Conservation (phyloP, 495 filamentous ascomycete genomes). For the Usnea hakonensis region DNA sequence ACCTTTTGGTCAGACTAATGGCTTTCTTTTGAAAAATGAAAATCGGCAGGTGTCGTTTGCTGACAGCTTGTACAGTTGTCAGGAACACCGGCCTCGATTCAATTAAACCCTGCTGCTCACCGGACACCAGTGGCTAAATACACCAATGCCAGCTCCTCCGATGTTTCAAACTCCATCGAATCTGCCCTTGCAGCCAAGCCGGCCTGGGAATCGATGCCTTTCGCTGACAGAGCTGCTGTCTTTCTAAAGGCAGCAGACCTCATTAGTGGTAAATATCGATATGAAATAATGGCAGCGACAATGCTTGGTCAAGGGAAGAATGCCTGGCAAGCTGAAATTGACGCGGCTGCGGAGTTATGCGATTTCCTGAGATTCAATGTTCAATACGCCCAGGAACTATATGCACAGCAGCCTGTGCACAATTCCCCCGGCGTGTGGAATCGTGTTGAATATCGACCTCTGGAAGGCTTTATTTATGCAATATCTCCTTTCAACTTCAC, state of each 20-base stretch:
- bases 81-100: conserved; percentile 29
- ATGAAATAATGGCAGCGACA: conserved; percentile 86
- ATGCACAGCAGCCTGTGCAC: conserved; percentile 72
- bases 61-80: conserved; percentile 7
- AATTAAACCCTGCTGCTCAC: conserved; percentile 71
- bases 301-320: conserved; percentile 97
- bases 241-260: conserved; percentile 94
- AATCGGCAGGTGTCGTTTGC: background rate
- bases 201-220: conserved; percentile 74
- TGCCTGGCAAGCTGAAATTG: conserved; percentile 95
- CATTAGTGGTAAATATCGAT: conserved; percentile 80
- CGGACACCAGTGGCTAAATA: conserved; percentile 61
- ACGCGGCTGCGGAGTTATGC: conserved; percentile 81
- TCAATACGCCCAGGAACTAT: conserved; percentile 78
- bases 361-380: conserved; percentile 87
- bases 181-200: conserved; percentile 74
- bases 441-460: conserved; percentile 69
- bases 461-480: conserved; percentile 84
- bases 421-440: conserved; percentile 74
- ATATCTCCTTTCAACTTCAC: conserved; percentile 89
- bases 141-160: conserved; percentile 58
- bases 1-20: background rate
- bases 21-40: too few relatives aligned
- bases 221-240: conserved; percentile 79
- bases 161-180: conserved; percentile 67